Conservation (phyloP, 2,329 filamentous ascomycete species). For the Xylaria sp. region DNA sequence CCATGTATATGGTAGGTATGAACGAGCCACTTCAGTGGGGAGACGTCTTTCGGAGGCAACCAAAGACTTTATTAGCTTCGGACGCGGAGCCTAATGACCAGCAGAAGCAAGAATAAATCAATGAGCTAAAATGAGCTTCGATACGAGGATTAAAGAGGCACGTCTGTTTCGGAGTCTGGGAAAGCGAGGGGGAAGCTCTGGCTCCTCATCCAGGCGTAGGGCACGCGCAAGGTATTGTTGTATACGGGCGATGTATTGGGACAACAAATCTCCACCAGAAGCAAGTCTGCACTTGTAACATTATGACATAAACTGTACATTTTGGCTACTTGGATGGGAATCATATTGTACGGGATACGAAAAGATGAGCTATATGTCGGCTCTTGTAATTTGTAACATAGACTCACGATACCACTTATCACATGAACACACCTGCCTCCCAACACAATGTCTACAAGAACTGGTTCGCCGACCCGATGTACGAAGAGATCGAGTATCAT, state of each 20-base stretch:
- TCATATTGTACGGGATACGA: slow-evolving; percentile 20
- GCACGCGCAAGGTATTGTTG: not conserved
- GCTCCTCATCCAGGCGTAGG: not conserved
- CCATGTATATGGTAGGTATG: slow-evolving; percentile 58
- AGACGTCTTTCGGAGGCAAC: slow-evolving; percentile 31
- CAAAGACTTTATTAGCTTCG: slow-evolving; percentile 3
- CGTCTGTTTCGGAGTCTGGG: not conserved
- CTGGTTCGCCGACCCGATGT: slow-evolving; percentile 73
- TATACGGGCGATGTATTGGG: not conserved
- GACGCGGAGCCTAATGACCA: not conserved
- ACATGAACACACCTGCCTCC: not conserved
- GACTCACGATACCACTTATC: slow-evolving; percentile 24
- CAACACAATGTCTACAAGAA: not conserved
- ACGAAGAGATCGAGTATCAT: slow-evolving; percentile 81
- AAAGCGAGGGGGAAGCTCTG: not conserved
- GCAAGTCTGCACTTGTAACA: slow-evolving; percentile 16
- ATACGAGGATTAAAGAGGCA: not conserved
- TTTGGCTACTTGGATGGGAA: not conserved
- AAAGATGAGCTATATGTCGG: slow-evolving; percentile 13
- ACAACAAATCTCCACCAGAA: not conserved
- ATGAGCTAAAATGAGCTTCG: not conserved
- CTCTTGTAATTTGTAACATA: slow-evolving; percentile 34
- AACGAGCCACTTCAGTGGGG: slow-evolving; percentile 25
- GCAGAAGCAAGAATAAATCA: slow-evolving; percentile 1
- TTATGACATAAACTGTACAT: slow-evolving; percentile 13